Conservation (phyloP, 768 basidiomycete species). For the Floccularia luteovirens region DNA sequence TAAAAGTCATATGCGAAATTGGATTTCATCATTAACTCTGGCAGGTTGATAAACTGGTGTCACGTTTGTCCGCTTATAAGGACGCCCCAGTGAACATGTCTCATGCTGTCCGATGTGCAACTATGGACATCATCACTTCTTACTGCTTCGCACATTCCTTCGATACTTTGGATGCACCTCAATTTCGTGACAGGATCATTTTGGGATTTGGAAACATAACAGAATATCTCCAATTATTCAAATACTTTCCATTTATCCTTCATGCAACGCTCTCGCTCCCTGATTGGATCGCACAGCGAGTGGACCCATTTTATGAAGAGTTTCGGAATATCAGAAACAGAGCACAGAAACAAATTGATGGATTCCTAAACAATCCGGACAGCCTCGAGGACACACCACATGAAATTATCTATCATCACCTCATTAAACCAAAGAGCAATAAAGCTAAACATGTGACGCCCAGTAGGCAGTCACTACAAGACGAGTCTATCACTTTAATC, state of each 20-base stretch:
- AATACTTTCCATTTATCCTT: conserved; percentile 20
- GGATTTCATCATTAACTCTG: neutral
- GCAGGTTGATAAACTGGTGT: conserved; percentile 25
- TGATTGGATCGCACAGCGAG: conserved; percentile 3
- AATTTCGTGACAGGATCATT: conserved; percentile 26
- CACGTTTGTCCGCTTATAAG: conserved; percentile 9
- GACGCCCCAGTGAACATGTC: conserved; percentile 25
- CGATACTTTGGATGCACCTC: conserved; percentile 19
- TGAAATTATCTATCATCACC: conserved; percentile 13
- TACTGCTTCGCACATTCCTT: conserved; percentile 29
- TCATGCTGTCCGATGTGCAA: conserved; percentile 31
- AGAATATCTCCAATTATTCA: conserved; percentile 17
- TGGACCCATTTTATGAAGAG: conserved; percentile 6
- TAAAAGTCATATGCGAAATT: neutral
- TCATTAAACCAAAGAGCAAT: neutral
- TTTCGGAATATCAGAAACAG: conserved; percentile 7
- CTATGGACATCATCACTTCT: conserved; percentile 35
- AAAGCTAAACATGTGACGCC: neutral
- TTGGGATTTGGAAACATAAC: conserved; percentile 23
- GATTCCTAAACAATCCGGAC: conserved; percentile 7
- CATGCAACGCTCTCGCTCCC: conserved; percentile 8
- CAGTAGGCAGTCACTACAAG: conserved; percentile 10
- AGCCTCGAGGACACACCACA: conserved; percentile 7
- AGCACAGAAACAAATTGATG: conserved; percentile 10
- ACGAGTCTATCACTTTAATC: conserved; percentile 28